A percentile compares a stretch with the other conserved stretches of the same genome.
phyloP scores from a whole-genome alignment of 768 basidiomycete genomes.

The Phanerochaete carnosa region DNA sequence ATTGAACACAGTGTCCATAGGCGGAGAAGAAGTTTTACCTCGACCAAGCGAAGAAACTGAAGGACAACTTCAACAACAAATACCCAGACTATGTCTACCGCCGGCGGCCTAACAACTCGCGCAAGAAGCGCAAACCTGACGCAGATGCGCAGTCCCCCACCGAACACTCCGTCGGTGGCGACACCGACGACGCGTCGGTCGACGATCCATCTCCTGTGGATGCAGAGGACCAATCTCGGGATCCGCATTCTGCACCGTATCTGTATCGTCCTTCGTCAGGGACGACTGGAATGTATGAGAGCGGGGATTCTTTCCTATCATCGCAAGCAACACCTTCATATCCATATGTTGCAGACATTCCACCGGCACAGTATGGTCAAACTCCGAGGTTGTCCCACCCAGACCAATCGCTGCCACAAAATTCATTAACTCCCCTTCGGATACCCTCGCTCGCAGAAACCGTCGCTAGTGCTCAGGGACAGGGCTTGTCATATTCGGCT shows the following conservation, averaged over 20 bases:
- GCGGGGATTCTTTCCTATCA: constrained; percentile 10
- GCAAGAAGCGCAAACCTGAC: constrained; percentile 53
- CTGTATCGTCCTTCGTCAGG: constrained; percentile 21
- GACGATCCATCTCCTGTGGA: constrained; percentile 42
- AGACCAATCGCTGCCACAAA: neutral
- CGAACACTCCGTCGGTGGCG: constrained; percentile 28
- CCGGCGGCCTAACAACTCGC: constrained; percentile 83
- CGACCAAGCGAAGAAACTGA: constrained; percentile 80
- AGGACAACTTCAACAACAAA: constrained; percentile 80
- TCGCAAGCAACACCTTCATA: constrained; percentile 15
- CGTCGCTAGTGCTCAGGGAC: constrained; percentile 2
- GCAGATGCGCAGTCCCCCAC: constrained; percentile 24
- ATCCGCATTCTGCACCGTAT: constrained; percentile 16
- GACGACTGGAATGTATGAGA: constrained; percentile 15
- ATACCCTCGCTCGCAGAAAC: constrained; percentile 14
- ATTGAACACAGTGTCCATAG: constrained; percentile 32
- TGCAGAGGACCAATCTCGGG: constrained; percentile 18
- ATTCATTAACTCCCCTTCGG: constrained; percentile 4
- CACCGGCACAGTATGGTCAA: constrained; percentile 12
- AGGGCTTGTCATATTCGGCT: constrained; percentile 6
- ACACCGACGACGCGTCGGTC: constrained; percentile 30
- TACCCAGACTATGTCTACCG: constrained; percentile 92
- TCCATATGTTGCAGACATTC: constrained; percentile 12
- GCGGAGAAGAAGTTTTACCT: constrained; percentile 84
- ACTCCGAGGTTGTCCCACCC: constrained; percentile 15